Conservation (phyloP, 495 filamentous ascomycete genomes). For the Hyaloscypha hepaticicola region DNA sequence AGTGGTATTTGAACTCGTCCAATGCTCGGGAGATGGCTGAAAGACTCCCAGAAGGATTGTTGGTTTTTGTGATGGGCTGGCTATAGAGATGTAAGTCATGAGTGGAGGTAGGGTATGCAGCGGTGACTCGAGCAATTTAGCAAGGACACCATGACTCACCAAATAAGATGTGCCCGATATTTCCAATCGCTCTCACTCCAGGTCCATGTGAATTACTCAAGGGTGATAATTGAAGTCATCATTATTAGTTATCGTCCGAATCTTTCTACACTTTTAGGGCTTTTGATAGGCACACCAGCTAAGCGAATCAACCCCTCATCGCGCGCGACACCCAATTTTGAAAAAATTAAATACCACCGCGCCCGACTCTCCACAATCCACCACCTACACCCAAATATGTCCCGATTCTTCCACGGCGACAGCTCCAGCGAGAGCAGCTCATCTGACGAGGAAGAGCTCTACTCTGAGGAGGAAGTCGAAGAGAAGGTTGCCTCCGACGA, state of each 20-base stretch:
- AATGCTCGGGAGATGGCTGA: neutral
- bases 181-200: no score
- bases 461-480: constrained; percentile 72
- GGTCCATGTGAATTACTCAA: neutral
- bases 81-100: neutral
- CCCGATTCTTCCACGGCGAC: constrained; percentile 85
- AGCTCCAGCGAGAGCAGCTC: constrained; percentile 50
- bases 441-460: constrained; percentile 88
- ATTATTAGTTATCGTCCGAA: neutral
- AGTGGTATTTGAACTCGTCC: neutral
- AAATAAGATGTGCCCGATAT: no score
- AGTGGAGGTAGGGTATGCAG: neutral
- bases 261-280: neutral
- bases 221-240: neutral
- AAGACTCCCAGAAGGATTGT: neutral
- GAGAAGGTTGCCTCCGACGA: constrained; percentile 46
- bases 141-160: neutral
- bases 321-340: constrained; percentile 4
- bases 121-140: neutral
- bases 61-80: neutral
- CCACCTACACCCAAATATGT: constrained; percentile 52
- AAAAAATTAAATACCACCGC: neutral
- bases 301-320: neutral
- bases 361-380: neutral
- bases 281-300: neutral